phyloP scores from a whole-genome alignment of 2,329 filamentous ascomycete genomes.

The Bipolaris sorokiniana region DNA sequence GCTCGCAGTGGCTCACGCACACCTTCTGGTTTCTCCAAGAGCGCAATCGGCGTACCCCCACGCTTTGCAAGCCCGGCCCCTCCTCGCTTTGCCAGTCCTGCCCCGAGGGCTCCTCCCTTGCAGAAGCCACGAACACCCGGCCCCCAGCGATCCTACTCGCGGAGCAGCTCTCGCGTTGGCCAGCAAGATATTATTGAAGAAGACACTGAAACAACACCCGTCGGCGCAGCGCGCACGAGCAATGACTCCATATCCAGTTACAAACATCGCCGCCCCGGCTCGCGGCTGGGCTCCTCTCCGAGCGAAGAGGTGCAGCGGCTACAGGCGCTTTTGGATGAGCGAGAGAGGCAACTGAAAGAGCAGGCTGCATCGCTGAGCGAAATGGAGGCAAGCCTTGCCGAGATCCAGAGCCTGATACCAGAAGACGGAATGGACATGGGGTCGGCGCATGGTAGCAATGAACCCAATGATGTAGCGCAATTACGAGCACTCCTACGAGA shows the following conservation, averaged over 20 bases:
- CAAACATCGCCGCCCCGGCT: slow-evolving; percentile 37
- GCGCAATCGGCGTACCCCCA: slow-evolving; percentile 59
- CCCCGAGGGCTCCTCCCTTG: slow-evolving; percentile 61
- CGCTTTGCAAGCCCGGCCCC: slow-evolving; percentile 69
- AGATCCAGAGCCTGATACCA: slow-evolving; percentile 76
- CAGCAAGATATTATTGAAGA: slow-evolving; percentile 51
- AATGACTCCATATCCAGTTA: slow-evolving; percentile 60
- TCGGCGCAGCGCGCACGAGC: slow-evolving; percentile 58
- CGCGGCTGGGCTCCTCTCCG: slow-evolving; percentile 45
- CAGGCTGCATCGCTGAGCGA: slow-evolving; percentile 82
- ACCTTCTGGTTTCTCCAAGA: slow-evolving; percentile 61
- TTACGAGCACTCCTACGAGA: slow-evolving; percentile 84
- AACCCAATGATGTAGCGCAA: slow-evolving; percentile 70
- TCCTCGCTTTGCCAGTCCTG: slow-evolving; percentile 66
- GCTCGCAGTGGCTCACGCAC: slow-evolving; percentile 61
- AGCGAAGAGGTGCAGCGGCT: slow-evolving; percentile 75
- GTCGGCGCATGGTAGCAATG: slow-evolving; percentile 53
- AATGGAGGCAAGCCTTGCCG: slow-evolving; percentile 87
- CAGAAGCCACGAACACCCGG: slow-evolving; percentile 51
- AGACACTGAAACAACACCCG: slow-evolving; percentile 55
- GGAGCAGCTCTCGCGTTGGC: slow-evolving; percentile 55
- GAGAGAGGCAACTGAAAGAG: slow-evolving; percentile 85
- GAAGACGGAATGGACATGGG: slow-evolving; percentile 56
- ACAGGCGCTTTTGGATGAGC: slow-evolving; percentile 76
- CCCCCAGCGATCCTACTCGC: slow-evolving; percentile 54